Evolutionary conservation across 805 yeast genomes (phyloP).

Genomic region (Lipomyces starkeyi): DNA sequence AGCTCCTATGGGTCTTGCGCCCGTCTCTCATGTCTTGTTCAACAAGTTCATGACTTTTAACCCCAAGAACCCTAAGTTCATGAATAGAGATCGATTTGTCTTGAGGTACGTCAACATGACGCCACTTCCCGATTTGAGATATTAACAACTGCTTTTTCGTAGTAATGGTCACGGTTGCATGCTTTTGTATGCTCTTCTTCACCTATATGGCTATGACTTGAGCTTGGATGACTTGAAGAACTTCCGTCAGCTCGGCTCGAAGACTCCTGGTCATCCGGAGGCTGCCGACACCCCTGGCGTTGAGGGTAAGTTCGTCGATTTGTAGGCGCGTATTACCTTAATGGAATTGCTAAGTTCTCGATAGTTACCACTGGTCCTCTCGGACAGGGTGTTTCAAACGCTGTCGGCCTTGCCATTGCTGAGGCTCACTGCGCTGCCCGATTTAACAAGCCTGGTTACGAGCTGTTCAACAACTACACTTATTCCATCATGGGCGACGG

Average conservation of each 20-base stretch:
- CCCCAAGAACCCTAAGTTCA: constrained; percentile 91
- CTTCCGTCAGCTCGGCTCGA: constrained; percentile 88
- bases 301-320: constrained; percentile 56
- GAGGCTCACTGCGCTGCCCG: constrained; percentile 90
- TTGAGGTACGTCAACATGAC: constrained; percentile 54
- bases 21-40: constrained; percentile 89
- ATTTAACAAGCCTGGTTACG: constrained; percentile 85
- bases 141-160: background rate
- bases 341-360: background rate
- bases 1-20: constrained; percentile 98
- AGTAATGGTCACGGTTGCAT: constrained; percentile 95
- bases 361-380: constrained; percentile 91
- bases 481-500: constrained; percentile 93
- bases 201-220: constrained; percentile 81
- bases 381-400: constrained; percentile 97
- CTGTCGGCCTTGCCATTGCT: constrained; percentile 96
- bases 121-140: background rate
- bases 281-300: constrained; percentile 81
- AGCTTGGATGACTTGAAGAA: constrained; percentile 83
- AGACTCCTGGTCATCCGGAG: constrained; percentile 98
- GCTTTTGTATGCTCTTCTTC: constrained; percentile 80
- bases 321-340: background rate
- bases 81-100: constrained; percentile 94
- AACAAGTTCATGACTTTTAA: constrained; percentile 76
- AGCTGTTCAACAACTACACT: constrained; percentile 74